Conservation (phyloP, 139 green algal species). For the Mesotaenium endlicherianum region DNA sequence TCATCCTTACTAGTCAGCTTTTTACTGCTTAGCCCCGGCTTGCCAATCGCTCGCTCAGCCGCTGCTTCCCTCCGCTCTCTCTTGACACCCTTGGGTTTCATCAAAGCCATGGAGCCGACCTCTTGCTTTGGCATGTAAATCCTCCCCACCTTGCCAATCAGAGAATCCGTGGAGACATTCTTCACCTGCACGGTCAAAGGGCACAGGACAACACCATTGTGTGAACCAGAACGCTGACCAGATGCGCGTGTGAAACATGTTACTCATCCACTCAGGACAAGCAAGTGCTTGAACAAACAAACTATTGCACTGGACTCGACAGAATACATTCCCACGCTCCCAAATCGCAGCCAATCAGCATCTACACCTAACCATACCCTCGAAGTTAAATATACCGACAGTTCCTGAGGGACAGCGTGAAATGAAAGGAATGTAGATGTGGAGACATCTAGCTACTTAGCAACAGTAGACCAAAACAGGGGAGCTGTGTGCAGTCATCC, state of each 20-base stretch:
- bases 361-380: background rate
- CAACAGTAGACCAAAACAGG: no score
- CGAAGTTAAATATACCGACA: no score
- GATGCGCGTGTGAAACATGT: background rate
- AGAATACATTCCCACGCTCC: no score
- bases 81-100: constrained; percentile 90
- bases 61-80: constrained; percentile 63
- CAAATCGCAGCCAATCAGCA: no score
- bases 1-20: no score
- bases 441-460: no score
- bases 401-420: no score
- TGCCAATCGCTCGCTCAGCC: constrained; percentile 21
- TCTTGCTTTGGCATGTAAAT: constrained; percentile 92
- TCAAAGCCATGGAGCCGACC: constrained; percentile 71
- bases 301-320: no score
- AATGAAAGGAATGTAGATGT: no score
- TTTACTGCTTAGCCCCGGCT: constrained; percentile 47
- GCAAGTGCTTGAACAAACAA: no score
- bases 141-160: constrained; percentile 75
- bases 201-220: background rate
- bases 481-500: background rate
- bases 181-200: constrained; percentile 9
- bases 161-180: background rate
- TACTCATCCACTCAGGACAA: no score
- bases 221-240: background rate